phyloP scores from a whole-genome alignment of 305 asterid genomes.

The Solanum aculeatissimum region DNA sequence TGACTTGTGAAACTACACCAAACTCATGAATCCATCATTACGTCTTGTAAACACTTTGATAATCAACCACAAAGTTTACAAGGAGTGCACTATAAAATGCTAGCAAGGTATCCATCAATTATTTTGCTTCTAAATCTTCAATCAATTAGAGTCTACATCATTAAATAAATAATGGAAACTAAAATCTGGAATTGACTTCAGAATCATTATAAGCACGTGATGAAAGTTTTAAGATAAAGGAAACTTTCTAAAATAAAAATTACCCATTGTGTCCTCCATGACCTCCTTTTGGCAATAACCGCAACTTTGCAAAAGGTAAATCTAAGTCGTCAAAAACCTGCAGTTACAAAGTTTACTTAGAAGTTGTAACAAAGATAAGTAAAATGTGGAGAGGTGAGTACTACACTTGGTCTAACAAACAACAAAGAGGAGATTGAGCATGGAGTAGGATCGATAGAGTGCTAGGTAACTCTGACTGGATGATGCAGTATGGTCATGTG shows the following conservation, averaged over 20 bases:
- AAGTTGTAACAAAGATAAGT: background rate
- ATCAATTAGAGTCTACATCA: background rate
- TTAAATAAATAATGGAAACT: background rate
- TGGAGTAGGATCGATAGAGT: too few species aligned
- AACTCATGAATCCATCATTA: background rate
- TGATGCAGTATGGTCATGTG: too few species aligned
- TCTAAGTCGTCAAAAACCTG: constrained; percentile 93
- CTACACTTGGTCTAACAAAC: too few species aligned
- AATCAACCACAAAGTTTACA: background rate
- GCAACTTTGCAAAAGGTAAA: constrained; percentile 82
- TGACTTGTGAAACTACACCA: background rate
- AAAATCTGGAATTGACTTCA: background rate
- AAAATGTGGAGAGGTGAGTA: too few species aligned
- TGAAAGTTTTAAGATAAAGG: background rate
- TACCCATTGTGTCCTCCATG: constrained; percentile 99
- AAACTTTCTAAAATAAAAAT: constrained; percentile 7
- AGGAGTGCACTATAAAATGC: background rate
- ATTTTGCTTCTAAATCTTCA: background rate
- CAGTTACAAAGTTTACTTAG: constrained; percentile 2
- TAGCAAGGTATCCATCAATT: background rate
- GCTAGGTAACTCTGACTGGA: too few species aligned
- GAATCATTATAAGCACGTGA: background rate
- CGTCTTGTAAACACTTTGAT: background rate
- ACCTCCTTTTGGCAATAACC: constrained; percentile 93
- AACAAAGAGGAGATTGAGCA: too few species aligned